Evolutionary conservation across 441 rosid species (phyloP), one percentile per base, ranked within the genome.

Genomic region (Erodium texanum): DNA sequence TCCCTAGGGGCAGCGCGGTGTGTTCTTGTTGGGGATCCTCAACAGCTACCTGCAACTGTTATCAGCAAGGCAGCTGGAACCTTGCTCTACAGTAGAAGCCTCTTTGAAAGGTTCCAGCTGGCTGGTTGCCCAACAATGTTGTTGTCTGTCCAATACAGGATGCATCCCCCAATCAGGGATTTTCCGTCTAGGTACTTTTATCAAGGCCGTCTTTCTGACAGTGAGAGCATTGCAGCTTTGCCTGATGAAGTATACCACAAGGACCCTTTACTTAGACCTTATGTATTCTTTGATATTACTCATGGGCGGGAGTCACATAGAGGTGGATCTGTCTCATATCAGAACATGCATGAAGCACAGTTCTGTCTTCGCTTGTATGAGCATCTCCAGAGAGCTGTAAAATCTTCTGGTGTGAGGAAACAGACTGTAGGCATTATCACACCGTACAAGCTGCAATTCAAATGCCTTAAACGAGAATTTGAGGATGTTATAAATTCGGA

Each of bases 11-110:
- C 99, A 41, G 89, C 98, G n/a, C 81, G 99, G 6, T 94, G 99
- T 77, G 99, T 94, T 74, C 97, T 94, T 75, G 99, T 94, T 10
- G 98, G 99, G 64, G 99, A 94, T 83, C 99, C 99, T 52, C 99
- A 94, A 80, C 99, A 94, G 83, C 99, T 94, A 79, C 99, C 99
- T 71, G 99, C 99, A 41, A 94, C 99, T 48, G 98, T 94, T 23
- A 94, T 94, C 72, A 92, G 97, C 85, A 94, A 94, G 79, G 97
- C 98, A 61, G 99, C 97, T 63, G 99, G 99, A 67, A 92, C 98
- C 70, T 84, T 94, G 68, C 54, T 90, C 62, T 94, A 94, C 75
- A 92, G 98, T 74, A 86, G 99, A 80, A 94, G 99, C 73, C 97
- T 94, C 66, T 94, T 94, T 75, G 99, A 94, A 84, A 90, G 99